Conservation (phyloP, 2,329 filamentous ascomycete genomes). For the Trichoderma endophyticum region DNA sequence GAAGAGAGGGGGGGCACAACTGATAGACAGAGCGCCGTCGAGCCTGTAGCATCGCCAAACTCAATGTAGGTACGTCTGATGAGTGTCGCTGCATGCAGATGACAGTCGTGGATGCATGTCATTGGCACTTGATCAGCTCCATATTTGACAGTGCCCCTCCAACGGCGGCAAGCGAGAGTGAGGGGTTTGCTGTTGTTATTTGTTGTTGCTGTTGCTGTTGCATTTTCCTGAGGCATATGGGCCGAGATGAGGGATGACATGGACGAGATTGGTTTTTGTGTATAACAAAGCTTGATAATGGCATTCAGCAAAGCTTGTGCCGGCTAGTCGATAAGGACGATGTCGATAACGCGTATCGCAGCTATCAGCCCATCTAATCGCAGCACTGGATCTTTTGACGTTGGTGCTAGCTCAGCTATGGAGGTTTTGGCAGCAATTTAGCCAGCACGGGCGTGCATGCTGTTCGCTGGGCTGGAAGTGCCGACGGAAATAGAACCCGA, state of each 20-base stretch:
- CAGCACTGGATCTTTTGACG: background rate
- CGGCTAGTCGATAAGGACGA: slow-evolving; percentile 5
- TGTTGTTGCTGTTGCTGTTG: background rate
- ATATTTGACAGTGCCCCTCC: slow-evolving; percentile 15
- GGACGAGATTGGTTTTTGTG: background rate
- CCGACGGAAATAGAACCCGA: slow-evolving; percentile 1
- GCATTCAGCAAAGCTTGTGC: background rate
- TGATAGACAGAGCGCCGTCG: background rate
- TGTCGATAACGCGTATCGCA: background rate
- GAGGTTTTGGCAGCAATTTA: background rate
- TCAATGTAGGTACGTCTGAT: slow-evolving; percentile 14
- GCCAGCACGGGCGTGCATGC: background rate
- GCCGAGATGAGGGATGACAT: background rate
- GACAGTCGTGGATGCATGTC: slow-evolving; percentile 20
- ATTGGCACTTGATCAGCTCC: slow-evolving; percentile 18
- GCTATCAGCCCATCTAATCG: background rate
- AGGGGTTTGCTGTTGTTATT: slow-evolving; percentile 5
- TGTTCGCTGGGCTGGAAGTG: background rate
- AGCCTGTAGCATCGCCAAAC: slow-evolving; percentile 16
- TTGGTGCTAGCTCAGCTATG: background rate
- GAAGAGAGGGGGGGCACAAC: background rate
- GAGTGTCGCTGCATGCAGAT: slow-evolving; percentile 18
- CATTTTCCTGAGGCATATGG: background rate
- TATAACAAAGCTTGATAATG: slow-evolving; percentile 13
- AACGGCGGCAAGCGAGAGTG: slow-evolving; percentile 15